phyloP scores from a whole-genome alignment of 2,329 filamentous ascomycete genomes.

The Arthrobotrys megalospora region DNA sequence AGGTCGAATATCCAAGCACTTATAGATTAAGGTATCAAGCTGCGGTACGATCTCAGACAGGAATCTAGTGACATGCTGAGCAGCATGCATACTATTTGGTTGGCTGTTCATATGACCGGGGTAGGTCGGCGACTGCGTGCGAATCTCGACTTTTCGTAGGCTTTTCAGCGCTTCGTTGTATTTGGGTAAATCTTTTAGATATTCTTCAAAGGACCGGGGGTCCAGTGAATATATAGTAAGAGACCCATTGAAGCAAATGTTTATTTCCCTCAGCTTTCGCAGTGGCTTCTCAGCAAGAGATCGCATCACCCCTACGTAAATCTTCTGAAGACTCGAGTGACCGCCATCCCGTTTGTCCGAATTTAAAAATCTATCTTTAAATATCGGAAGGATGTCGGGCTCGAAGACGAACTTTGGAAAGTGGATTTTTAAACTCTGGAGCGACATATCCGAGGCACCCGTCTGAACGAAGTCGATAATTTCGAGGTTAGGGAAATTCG shows the following conservation, averaged over 20 bases:
- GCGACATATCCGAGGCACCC: background rate
- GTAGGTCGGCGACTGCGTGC: background rate
- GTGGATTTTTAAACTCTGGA: background rate
- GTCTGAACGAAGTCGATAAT: constrained; percentile 5
- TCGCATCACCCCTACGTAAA: too few species aligned
- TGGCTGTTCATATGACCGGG: too few species aligned
- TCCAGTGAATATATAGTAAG: too few species aligned
- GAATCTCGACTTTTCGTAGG: background rate
- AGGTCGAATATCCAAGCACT: background rate
- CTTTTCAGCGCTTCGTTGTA: background rate
- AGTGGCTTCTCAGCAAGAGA: too few species aligned
- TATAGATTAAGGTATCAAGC: background rate
- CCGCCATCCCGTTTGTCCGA: too few species aligned
- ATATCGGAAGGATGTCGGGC: too few species aligned
- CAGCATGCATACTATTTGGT: background rate
- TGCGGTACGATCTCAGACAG: background rate
- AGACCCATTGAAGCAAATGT: too few species aligned
- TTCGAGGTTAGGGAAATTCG: constrained; percentile 9
- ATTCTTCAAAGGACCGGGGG: too few species aligned
- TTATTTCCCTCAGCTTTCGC: too few species aligned
- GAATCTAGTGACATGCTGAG: background rate
- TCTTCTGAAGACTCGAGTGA: too few species aligned
- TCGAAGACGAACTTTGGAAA: background rate
- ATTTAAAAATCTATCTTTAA: too few species aligned
- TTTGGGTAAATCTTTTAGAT: too few species aligned